A percentile compares a stretch with the other conserved stretches of the same genome.
Conservation (phyloP, 257 asterid species). For the Nicotiana otophora region DNA sequence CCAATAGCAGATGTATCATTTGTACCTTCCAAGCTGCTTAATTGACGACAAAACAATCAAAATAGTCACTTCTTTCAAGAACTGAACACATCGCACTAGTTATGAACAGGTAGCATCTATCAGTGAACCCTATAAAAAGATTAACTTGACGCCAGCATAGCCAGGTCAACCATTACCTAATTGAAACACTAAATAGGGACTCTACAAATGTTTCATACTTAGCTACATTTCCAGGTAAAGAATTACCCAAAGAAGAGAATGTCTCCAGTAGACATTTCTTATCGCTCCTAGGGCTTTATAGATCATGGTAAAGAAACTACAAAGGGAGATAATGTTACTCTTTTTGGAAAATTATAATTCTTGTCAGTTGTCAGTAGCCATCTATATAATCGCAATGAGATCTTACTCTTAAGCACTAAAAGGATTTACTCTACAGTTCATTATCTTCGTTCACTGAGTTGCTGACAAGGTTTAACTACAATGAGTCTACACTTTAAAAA, state of each 20-base stretch:
- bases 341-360: background rate
- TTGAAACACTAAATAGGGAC: background rate
- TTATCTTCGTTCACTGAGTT: background rate
- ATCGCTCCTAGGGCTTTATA: background rate
- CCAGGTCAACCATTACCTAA: background rate
- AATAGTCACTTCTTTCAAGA: background rate
- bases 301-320: background rate
- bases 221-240: background rate
- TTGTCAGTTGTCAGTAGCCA: background rate
- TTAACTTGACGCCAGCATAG: background rate
- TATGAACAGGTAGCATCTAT: background rate
- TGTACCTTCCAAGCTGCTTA: background rate
- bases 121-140: background rate
- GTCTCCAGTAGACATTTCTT: background rate
- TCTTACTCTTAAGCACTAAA: background rate
- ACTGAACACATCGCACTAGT: background rate
- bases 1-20: background rate
- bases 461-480: background rate
- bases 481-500: too few relatives aligned
- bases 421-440: background rate
- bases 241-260: background rate
- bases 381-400: background rate
- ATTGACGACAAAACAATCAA: background rate
- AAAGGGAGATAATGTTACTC: background rate
- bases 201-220: background rate